phyloP scores from a whole-genome alignment of 2,329 filamentous ascomycete genomes.

The Colletotrichum sp. region DNA sequence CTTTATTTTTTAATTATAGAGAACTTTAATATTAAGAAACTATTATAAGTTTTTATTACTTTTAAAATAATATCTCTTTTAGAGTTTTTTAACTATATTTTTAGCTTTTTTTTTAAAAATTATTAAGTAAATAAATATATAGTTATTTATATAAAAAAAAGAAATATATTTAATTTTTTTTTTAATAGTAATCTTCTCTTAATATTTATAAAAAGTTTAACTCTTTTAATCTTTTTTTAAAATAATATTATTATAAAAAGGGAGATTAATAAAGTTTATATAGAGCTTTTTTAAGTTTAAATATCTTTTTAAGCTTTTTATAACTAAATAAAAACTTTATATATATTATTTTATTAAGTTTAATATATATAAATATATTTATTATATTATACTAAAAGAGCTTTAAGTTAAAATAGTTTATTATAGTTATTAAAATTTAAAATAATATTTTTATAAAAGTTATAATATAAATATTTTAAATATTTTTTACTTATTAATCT shows the following conservation, averaged over 20 bases:
- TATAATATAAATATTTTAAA: not conserved
- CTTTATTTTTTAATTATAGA: not conserved
- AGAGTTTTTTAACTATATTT: not conserved
- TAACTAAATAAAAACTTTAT: too few relatives aligned
- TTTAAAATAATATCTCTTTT: not conserved
- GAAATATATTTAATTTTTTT: not conserved
- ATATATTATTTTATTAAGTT: too few relatives aligned
- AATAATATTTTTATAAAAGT: too few relatives aligned
- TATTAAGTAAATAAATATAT: not conserved
- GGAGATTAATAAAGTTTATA: not conserved
- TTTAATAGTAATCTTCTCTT: not conserved
- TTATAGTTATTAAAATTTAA: too few relatives aligned
- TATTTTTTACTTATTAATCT: not conserved
- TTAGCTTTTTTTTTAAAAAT: accelerated
- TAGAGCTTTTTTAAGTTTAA: not conserved
- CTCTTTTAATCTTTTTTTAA: not conserved
- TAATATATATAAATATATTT: too few relatives aligned
- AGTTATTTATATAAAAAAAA: not conserved
- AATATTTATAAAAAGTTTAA: not conserved
- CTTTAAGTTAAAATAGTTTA: too few relatives aligned
- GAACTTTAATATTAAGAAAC: not conserved
- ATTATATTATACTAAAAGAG: too few relatives aligned
- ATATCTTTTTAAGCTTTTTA: too few relatives aligned
- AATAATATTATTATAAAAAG: not conserved
- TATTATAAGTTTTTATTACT: not conserved